Percentiles rank a stretch among this genome's conserved stretches.
Conservation (phyloP, 2,329 filamentous ascomycete genomes). For the Pleurostoma richardsiae region DNA sequence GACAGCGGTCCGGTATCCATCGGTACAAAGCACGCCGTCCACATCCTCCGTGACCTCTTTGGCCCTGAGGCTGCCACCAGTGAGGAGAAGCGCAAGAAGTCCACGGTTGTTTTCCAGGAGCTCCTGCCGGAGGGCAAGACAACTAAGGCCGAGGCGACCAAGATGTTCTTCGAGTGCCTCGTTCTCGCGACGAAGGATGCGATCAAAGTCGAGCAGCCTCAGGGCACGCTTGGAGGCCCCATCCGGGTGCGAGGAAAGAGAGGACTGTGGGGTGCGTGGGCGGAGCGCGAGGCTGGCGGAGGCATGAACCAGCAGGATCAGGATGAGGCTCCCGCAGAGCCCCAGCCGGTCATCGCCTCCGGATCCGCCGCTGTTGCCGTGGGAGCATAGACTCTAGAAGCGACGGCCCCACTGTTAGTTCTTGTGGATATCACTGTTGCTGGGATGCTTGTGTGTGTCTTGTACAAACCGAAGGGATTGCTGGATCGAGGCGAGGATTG, state of each 20-base stretch:
- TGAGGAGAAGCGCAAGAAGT: constrained; percentile 68
- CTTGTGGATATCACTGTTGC: background rate
- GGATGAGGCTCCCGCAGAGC: constrained; percentile 22
- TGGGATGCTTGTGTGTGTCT: constrained; percentile 1
- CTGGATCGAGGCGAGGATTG: background rate
- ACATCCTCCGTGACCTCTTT: constrained; percentile 86
- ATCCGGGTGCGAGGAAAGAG: constrained; percentile 86
- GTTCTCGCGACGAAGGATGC: constrained; percentile 97
- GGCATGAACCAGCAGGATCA: constrained; percentile 51
- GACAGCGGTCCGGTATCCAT: constrained; percentile 84
- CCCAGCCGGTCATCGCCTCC: constrained; percentile 23
- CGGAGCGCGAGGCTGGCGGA: constrained; percentile 67
- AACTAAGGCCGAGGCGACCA: constrained; percentile 85
- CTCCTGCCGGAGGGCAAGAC: constrained; percentile 78
- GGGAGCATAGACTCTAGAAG: constrained; percentile 4
- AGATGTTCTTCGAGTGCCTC: constrained; percentile 98
- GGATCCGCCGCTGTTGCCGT: constrained; percentile 8
- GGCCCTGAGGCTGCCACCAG: constrained; percentile 66
- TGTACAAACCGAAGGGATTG: background rate
- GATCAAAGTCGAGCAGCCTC: constrained; percentile 87
- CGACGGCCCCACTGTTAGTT: background rate
- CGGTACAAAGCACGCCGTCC: constrained; percentile 92
- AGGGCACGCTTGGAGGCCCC: constrained; percentile 66
- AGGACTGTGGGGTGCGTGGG: constrained; percentile 96
- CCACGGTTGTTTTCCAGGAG: constrained; percentile 82